A percentile compares a stretch with the other conserved stretches of the same genome.
These are phyloP conservation scores for Leptographium radiaticola DNA, from an alignment of 2,329 filamentous ascomycete species.

Conservation along the genomic window DNA sequence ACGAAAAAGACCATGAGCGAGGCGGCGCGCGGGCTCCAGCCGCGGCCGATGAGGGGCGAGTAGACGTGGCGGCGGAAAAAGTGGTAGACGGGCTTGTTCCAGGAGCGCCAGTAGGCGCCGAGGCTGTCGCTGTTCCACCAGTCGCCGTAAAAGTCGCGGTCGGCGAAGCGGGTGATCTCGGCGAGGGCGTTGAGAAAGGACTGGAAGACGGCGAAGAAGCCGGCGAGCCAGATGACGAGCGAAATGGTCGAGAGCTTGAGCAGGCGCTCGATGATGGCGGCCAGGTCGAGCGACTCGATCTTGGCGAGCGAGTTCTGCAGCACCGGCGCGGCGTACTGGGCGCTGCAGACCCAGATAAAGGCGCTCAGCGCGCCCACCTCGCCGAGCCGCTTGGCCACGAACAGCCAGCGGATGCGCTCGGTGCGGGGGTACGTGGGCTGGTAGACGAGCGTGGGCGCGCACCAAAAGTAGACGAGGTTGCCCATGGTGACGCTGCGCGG, in stretches of 20 bases:
- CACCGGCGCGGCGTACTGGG: conserved; percentile 86
- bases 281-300: conserved; percentile 65
- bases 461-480: conserved; percentile 94
- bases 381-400: conserved; percentile 68
- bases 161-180: conserved; percentile 79
- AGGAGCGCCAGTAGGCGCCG: conserved; percentile 83
- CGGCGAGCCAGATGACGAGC: conserved; percentile 90
- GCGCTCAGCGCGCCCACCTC: conserved; percentile 69
- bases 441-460: conserved; percentile 91
- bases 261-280: conserved; percentile 74
- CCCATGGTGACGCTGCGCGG: conserved; percentile 77
- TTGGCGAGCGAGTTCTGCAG: conserved; percentile 82
- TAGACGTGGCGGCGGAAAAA: conserved; percentile 96
- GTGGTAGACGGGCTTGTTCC: conserved; percentile 95
- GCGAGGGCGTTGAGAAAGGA: conserved; percentile 83
- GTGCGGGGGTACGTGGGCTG: conserved; percentile 92
- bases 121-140: conserved; percentile 95
- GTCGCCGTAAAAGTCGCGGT: conserved; percentile 89
- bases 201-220: conserved; percentile 95
- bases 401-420: conserved; percentile 68
- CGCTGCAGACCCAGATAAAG: conserved; percentile 90
- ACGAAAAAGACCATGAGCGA: conserved; percentile 77
- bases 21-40: conserved; percentile 57
- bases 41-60: conserved; percentile 72
- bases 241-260: conserved; percentile 95